A percentile compares a stretch with the other conserved stretches of the same genome.
Evolutionary conservation across 768 basidiomycete species (phyloP).

Genomic region (Hypsizygus marmoreus): DNA sequence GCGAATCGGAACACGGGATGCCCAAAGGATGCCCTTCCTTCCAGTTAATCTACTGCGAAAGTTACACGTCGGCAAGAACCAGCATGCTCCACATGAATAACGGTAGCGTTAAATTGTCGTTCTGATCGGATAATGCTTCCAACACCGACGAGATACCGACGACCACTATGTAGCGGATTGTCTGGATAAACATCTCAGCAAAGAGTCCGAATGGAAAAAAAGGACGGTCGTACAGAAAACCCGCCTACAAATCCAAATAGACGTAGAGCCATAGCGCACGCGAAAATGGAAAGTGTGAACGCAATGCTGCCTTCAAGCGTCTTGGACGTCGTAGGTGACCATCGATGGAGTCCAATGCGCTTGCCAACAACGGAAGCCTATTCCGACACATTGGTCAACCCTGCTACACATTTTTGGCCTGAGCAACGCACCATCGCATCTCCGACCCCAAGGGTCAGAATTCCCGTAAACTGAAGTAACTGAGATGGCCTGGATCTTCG

Average conservation of each 20-base stretch:
- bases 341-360: conserved; percentile 75
- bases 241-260: conserved; percentile 65
- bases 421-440: conserved; percentile 77
- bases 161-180: conserved; percentile 62
- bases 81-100: conserved; percentile 93
- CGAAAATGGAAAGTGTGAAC: conserved; percentile 71
- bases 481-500: conserved; percentile 37
- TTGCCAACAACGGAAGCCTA: conserved; percentile 94
- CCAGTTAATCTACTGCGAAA: conserved; percentile 15
- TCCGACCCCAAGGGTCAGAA: conserved; percentile 87
- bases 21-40: too few species aligned
- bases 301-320: conserved; percentile 91
- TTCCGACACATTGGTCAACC: neutral
- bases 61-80: conserved; percentile 53
- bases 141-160: conserved; percentile 69
- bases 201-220: neutral
- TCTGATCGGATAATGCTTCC: conserved; percentile 93
- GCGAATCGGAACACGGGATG: too few species aligned
- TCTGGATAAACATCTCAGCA: conserved; percentile 41
- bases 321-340: conserved; percentile 84
- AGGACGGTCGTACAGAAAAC: conserved; percentile 69
- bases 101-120: conserved; percentile 97
- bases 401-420: neutral
- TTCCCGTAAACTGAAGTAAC: conserved; percentile 74
- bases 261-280: conserved; percentile 71